These are phyloP conservation scores for Paulownia fortunei DNA, from an alignment of 257 asterid genomes.

Conservation along the genomic window DNA sequence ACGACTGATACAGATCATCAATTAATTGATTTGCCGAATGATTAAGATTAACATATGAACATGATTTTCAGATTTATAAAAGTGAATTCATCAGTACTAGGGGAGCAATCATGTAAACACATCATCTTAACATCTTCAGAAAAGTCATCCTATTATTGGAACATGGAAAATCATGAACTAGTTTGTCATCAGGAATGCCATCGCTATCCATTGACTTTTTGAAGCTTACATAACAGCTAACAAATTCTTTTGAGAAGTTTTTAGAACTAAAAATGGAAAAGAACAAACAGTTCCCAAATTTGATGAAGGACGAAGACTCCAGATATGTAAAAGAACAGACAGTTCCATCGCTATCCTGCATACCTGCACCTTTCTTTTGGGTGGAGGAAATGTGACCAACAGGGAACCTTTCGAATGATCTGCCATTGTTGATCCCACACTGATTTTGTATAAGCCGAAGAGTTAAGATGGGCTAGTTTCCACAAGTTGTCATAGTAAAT, in stretches of 20 bases:
- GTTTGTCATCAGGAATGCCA: not conserved
- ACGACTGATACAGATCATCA: not conserved
- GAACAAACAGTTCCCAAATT: not conserved
- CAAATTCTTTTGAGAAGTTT: not conserved
- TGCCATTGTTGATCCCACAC: constrained; percentile 81
- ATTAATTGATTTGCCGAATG: not conserved
- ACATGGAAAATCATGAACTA: not conserved
- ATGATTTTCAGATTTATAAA: not conserved
- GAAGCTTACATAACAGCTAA: not conserved
- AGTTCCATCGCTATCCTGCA: constrained; percentile 12
- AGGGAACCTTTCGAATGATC: constrained; percentile 69
- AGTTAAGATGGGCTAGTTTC: constrained; percentile 80
- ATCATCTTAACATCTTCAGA: not conserved
- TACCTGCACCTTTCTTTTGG: constrained; percentile 74
- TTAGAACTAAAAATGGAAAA: not conserved
- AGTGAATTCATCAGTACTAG: too few relatives aligned
- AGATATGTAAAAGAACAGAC: not conserved
- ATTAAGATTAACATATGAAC: not conserved
- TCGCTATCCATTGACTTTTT: not conserved
- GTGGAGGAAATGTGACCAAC: constrained; percentile 80
- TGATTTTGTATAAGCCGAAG: constrained; percentile 55
- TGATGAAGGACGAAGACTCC: not conserved
- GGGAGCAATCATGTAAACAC: not conserved
- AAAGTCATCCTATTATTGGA: not conserved
- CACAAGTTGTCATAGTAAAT: constrained; percentile 71